Conservation (phyloP, 805 yeast species). For the Ascoidea tarda region DNA sequence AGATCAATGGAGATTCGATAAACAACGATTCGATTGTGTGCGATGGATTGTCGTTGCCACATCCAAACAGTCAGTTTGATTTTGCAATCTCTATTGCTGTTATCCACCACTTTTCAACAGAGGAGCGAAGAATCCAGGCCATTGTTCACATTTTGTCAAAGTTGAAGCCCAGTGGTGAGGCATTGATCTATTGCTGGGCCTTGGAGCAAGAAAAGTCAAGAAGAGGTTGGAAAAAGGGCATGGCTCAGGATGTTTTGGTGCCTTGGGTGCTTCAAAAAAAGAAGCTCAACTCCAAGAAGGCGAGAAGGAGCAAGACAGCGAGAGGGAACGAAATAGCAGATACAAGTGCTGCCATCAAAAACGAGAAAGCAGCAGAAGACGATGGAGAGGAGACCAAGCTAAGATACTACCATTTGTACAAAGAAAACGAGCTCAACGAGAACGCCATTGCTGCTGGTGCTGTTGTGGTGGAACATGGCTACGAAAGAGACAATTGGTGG, state of each 20-base stretch:
- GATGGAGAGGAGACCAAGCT: slow-evolving; percentile 40
- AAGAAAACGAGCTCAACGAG: slow-evolving; percentile 65
- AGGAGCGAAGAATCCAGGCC: slow-evolving; percentile 65
- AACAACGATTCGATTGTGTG: slow-evolving; percentile 51
- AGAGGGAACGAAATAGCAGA: slow-evolving; percentile 1
- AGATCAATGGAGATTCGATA: neutral
- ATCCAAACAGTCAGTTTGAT: slow-evolving; percentile 36
- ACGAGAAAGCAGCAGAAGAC: slow-evolving; percentile 12
- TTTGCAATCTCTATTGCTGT: slow-evolving; percentile 95
- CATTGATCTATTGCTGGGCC: slow-evolving; percentile 92
- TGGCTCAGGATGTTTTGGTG: slow-evolving; percentile 85
- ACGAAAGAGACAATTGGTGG: slow-evolving; percentile 96
- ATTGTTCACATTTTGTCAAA: slow-evolving; percentile 51
- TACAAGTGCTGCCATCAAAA: slow-evolving; percentile 3
- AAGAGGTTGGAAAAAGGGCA: slow-evolving; percentile 83
- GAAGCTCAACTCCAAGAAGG: slow-evolving; percentile 24
- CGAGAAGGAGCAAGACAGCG: slow-evolving; percentile 13
- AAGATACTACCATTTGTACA: slow-evolving; percentile 81
- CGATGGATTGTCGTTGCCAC: slow-evolving; percentile 65
- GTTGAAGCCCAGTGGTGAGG: slow-evolving; percentile 46
- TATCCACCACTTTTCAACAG: slow-evolving; percentile 87
- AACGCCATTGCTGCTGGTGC: slow-evolving; percentile 68
- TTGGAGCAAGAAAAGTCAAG: slow-evolving; percentile 79
- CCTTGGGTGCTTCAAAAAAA: slow-evolving; percentile 80
- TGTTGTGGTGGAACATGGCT: slow-evolving; percentile 52